phyloP scores from a whole-genome alignment of 2,329 filamentous ascomycete genomes.

The Nigrospora sphaerica region DNA sequence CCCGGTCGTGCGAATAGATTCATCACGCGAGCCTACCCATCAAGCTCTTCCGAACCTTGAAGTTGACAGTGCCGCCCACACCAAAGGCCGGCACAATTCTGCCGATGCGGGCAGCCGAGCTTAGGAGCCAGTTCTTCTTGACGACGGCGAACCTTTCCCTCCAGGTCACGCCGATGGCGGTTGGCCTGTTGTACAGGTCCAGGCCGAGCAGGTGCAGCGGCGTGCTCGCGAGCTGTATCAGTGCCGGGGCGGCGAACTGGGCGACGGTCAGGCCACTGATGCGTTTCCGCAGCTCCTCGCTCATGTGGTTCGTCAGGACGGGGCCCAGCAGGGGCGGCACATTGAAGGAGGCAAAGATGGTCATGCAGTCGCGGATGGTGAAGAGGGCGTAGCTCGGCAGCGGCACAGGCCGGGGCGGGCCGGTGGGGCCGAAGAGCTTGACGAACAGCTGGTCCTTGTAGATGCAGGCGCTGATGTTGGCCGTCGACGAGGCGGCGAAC shows the following conservation, averaged over 20 bases:
- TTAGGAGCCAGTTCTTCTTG: constrained; percentile 68
- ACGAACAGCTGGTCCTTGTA: constrained; percentile 88
- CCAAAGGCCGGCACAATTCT: constrained; percentile 87
- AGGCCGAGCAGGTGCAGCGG: constrained; percentile 79
- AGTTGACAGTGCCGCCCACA: constrained; percentile 80
- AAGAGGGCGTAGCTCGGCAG: constrained; percentile 71
- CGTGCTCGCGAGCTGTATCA: constrained; percentile 72
- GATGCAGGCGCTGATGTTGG: constrained; percentile 79
- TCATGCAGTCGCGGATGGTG: constrained; percentile 74
- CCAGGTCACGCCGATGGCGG: constrained; percentile 30
- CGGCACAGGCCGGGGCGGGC: constrained; percentile 51
- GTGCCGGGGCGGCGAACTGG: constrained; percentile 74
- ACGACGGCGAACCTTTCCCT: constrained; percentile 60
- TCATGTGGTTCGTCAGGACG: constrained; percentile 47
- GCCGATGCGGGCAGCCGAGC: constrained; percentile 67
- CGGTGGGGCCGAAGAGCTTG: constrained; percentile 65
- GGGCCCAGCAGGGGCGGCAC: constrained; percentile 74
- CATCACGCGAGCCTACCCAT: constrained; percentile 51
- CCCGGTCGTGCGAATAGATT: not conserved
- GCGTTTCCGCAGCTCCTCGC: constrained; percentile 40
- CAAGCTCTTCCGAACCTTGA: constrained; percentile 57
- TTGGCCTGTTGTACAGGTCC: constrained; percentile 74
- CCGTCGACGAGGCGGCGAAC: constrained; percentile 71
- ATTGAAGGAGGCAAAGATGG: constrained; percentile 90
- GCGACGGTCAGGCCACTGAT: constrained; percentile 56